Percentiles rank a stretch among this genome's conserved stretches.
Evolutionary conservation across 2,329 filamentous ascomycete genomes (phyloP).

Genomic region (Thermomyces lanuginosus): DNA sequence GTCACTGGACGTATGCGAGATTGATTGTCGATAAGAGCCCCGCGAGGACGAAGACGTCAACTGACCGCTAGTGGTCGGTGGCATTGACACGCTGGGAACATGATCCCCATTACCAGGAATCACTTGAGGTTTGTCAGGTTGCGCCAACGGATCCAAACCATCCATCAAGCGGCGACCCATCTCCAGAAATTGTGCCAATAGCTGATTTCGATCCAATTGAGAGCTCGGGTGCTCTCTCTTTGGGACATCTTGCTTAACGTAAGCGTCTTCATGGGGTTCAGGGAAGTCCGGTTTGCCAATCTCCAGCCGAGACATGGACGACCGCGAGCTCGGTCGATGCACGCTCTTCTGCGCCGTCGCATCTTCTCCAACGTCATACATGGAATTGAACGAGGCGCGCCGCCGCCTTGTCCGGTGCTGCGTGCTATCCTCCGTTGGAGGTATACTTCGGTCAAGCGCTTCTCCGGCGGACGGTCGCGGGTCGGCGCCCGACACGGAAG

Average conservation of each 20-base stretch:
- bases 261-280: slow-evolving; percentile 9
- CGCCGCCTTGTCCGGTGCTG: slow-evolving; percentile 22
- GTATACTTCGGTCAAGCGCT: slow-evolving; percentile 9
- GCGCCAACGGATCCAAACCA: slow-evolving; percentile 15
- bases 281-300: slow-evolving; percentile 21
- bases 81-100: slow-evolving; percentile 15
- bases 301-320: slow-evolving; percentile 28
- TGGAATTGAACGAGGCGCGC: slow-evolving; percentile 39
- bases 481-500: slow-evolving; percentile 8
- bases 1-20: no score
- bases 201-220: slow-evolving; percentile 19
- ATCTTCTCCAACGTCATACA: slow-evolving; percentile 36
- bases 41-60: slow-evolving; percentile 3
- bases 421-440: slow-evolving; percentile 14
- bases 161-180: slow-evolving; percentile 22
- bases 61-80: slow-evolving; percentile 9
- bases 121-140: slow-evolving; percentile 6
- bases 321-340: slow-evolving; percentile 26
- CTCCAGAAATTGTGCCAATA: slow-evolving; percentile 24
- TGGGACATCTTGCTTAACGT: slow-evolving; percentile 7
- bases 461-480: slow-evolving; percentile 9
- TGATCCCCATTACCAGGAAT: slow-evolving; percentile 12
- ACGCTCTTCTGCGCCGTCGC: slow-evolving; percentile 30
- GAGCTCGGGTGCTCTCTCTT: slow-evolving; percentile 8
- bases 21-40: no score